Evolutionary conservation across 176 grass and related monocot species (phyloP).

Genomic region (Poa pratensis): DNA sequence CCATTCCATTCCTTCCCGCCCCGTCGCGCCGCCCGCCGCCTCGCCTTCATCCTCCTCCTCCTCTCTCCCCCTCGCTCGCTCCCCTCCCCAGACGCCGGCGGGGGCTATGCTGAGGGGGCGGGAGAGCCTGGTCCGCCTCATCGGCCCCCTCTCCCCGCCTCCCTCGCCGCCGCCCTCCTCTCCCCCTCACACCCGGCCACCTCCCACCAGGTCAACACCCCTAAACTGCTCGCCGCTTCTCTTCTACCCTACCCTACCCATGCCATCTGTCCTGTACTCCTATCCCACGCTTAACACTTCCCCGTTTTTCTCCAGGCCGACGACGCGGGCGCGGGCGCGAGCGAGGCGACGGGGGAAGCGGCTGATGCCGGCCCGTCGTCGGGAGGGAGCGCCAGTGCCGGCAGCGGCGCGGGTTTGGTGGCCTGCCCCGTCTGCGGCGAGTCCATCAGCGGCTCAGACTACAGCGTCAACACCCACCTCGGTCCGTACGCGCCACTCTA

Average conservation of each 20-base stretch:
- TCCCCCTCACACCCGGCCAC: background rate
- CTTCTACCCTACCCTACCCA: background rate
- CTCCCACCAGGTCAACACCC: constrained; percentile 37
- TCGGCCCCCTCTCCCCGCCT: constrained; percentile 57
- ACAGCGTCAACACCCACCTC: constrained; percentile 75
- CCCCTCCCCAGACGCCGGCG: background rate
- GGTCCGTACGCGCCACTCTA: constrained; percentile 38
- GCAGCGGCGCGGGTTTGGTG: constrained; percentile 48
- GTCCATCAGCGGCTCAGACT: constrained; percentile 65
- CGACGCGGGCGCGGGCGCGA: background rate
- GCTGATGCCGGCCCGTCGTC: background rate
- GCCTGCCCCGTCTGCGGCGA: constrained; percentile 77
- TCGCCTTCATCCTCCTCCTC: background rate
- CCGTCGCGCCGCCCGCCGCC: constrained; percentile 22
- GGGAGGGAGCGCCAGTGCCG: background rate
- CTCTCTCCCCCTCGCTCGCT: background rate
- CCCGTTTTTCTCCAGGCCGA: constrained; percentile 16
- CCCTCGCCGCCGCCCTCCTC: constrained; percentile 36
- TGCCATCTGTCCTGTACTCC: background rate
- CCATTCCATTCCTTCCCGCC: constrained; percentile 13
- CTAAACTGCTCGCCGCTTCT: background rate
- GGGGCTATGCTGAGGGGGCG: constrained; percentile 60
- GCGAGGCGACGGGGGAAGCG: background rate
- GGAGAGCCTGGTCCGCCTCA: constrained; percentile 73
- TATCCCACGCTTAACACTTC: background rate